Percentiles rank a stretch among this genome's conserved stretches.
Conservation (phyloP, 2,329 filamentous ascomycete species). For the Microcyclosporella mali region DNA sequence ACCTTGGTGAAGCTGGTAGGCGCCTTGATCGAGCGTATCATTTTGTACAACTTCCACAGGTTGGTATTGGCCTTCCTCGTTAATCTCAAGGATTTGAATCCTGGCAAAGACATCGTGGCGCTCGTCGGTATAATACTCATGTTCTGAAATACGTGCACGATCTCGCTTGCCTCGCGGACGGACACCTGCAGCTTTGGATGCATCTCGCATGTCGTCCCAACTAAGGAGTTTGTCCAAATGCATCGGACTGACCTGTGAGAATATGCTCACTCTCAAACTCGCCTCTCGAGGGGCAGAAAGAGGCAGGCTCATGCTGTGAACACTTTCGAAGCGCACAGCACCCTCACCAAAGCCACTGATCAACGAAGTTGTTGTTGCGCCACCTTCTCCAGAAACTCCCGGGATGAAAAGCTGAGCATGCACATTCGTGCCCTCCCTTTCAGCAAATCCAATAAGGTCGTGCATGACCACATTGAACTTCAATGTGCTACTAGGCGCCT, state of each 20-base stretch:
- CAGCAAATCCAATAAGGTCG: constrained; percentile 87
- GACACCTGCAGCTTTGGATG: constrained; percentile 50
- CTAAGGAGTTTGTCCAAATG: constrained; percentile 95
- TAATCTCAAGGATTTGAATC: constrained; percentile 83
- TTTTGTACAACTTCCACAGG: constrained; percentile 89
- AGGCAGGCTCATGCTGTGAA: constrained; percentile 94
- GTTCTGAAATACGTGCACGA: constrained; percentile 71
- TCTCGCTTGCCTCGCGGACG: constrained; percentile 42
- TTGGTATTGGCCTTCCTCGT: constrained; percentile 83
- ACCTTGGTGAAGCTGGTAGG: constrained; percentile 92
- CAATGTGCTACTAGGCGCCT: constrained; percentile 82
- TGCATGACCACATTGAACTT: constrained; percentile 99
- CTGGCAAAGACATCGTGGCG: constrained; percentile 87
- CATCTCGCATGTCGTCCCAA: constrained; percentile 97
- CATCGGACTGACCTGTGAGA: constrained; percentile 84
- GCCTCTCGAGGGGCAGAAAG: constrained; percentile 68
- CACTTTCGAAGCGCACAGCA: constrained; percentile 88
- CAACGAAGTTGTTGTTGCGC: constrained; percentile 91
- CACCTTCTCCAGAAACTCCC: constrained; percentile 77
- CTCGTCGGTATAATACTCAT: constrained; percentile 88
- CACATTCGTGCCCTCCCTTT: constrained; percentile 90
- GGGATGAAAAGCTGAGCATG: constrained; percentile 96
- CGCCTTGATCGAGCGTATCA: constrained; percentile 75
- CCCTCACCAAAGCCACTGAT: constrained; percentile 91
- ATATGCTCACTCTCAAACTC: constrained; percentile 78